These are phyloP conservation scores for Thozetella sp. DNA, from an alignment of 495 filamentous ascomycete genomes.

Conservation along the genomic window DNA sequence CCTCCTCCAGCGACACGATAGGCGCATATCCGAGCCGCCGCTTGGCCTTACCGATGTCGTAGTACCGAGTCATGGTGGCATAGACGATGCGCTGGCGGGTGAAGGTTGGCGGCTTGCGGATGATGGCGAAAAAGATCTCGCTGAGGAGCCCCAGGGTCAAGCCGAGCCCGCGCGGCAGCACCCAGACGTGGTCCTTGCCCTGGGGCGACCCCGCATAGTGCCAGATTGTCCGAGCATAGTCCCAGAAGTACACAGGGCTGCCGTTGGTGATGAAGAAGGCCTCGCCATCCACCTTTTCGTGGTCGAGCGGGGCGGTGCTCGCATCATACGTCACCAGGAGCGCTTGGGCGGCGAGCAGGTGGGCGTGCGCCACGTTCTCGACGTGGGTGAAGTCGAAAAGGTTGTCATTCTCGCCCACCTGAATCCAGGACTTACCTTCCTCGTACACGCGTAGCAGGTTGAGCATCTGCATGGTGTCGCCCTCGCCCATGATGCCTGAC, in stretches of 20 bases:
- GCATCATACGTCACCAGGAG: conserved; percentile 63
- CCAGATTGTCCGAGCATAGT: conserved; percentile 82
- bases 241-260: conserved; percentile 93
- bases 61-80: conserved; percentile 83
- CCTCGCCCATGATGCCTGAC: conserved; percentile 89
- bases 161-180: conserved; percentile 65
- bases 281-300: conserved; percentile 88
- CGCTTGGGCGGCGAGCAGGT: conserved; percentile 71
- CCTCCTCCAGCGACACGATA: conserved; percentile 74
- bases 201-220: conserved; percentile 63
- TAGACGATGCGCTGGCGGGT: conserved; percentile 75
- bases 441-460: conserved; percentile 67
- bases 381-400: conserved; percentile 86
- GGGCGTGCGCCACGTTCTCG: conserved; percentile 74
- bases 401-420: conserved; percentile 88
- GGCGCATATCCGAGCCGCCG: conserved; percentile 74
- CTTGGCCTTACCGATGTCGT: conserved; percentile 83
- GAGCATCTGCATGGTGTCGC: conserved; percentile 69
- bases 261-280: conserved; percentile 96
- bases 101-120: conserved; percentile 76
- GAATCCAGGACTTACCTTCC: conserved; percentile 71
- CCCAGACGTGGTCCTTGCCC: conserved; percentile 69
- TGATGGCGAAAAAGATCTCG: conserved; percentile 66
- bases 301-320: conserved; percentile 62
- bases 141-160: conserved; percentile 65